These are phyloP conservation scores for Tubosaeta sp. DNA, from an alignment of 768 basidiomycete genomes.

Conservation along the genomic window DNA sequence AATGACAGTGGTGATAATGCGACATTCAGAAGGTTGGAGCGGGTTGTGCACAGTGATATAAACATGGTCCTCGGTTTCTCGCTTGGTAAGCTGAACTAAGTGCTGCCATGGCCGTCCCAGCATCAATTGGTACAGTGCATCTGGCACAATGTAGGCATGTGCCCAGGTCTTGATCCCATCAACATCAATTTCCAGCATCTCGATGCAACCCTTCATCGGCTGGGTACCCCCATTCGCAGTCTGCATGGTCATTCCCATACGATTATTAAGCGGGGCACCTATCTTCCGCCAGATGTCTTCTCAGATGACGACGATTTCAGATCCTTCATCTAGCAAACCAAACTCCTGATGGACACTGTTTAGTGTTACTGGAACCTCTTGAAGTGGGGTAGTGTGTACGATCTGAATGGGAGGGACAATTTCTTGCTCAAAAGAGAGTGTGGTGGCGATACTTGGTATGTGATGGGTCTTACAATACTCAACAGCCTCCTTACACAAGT, in stretches of 20 bases:
- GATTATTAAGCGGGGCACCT: conserved; percentile 12
- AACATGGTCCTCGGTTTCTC: background rate
- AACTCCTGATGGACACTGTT: background rate
- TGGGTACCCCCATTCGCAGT: conserved; percentile 15
- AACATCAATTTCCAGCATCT: conserved; percentile 12
- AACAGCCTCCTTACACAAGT: no score
- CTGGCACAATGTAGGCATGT: conserved; percentile 19
- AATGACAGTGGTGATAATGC: background rate
- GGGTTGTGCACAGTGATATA: conserved; percentile 3
- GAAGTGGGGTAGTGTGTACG: conserved; percentile 1
- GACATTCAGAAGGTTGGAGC: background rate
- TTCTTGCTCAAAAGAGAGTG: no score
- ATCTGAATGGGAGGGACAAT: background rate
- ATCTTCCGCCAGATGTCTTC: conserved; percentile 14
- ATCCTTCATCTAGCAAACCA: conserved; percentile 8
- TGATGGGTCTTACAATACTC: no score
- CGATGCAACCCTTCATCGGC: background rate
- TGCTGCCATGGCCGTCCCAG: conserved; percentile 21
- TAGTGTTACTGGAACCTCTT: background rate
- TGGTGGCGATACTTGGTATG: no score
- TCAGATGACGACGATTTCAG: conserved; percentile 23
- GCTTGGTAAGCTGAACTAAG: conserved; percentile 9
- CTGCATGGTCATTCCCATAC: conserved; percentile 19
- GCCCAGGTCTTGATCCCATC: conserved; percentile 18
- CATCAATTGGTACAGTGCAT: conserved; percentile 16